phyloP scores from a whole-genome alignment of 2,329 filamentous ascomycete species.

The Myotisia sp. region DNA sequence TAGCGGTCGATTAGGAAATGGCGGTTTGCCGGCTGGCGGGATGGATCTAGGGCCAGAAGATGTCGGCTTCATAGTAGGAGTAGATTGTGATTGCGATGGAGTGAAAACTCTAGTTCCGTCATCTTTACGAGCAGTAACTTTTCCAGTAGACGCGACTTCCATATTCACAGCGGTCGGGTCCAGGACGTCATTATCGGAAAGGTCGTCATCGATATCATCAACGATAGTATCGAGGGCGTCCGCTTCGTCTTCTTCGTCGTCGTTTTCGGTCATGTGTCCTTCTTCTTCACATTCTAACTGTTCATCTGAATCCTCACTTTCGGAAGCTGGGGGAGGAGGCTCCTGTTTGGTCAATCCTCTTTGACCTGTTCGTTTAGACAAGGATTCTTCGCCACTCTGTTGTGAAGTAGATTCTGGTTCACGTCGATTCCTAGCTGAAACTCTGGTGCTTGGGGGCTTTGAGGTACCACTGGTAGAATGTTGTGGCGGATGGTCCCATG shows the following conservation, averaged over 20 bases:
- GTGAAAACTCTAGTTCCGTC: conserved; percentile 79
- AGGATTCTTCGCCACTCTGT: conserved; percentile 50
- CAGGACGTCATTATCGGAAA: conserved; percentile 57
- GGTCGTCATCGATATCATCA: conserved; percentile 77
- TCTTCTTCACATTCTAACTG: conserved; percentile 88
- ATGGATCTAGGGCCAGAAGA: conserved; percentile 23
- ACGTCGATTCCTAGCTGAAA: background rate
- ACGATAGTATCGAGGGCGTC: conserved; percentile 69
- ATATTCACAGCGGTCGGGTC: conserved; percentile 83
- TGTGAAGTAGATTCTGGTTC: conserved; percentile 20
- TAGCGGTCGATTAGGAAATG: conserved; percentile 50
- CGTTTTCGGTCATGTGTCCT: conserved; percentile 57
- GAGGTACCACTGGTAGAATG: conserved; percentile 2
- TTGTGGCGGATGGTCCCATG: background rate
- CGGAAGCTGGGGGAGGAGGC: conserved; percentile 30
- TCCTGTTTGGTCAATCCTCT: conserved; percentile 8
- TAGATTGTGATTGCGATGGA: conserved; percentile 51
- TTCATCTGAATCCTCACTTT: conserved; percentile 50
- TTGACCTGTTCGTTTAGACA: conserved; percentile 21
- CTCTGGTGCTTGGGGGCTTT: background rate
- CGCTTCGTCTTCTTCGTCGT: conserved; percentile 44
- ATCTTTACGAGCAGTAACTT: conserved; percentile 80
- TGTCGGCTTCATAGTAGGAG: conserved; percentile 31
- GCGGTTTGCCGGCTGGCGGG: background rate
- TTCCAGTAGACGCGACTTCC: conserved; percentile 73